Evolutionary conservation across 2,329 filamentous ascomycete genomes (phyloP), one percentile per base, ranked within the genome.

Genomic region (Endoconidiophora polonica): DNA sequence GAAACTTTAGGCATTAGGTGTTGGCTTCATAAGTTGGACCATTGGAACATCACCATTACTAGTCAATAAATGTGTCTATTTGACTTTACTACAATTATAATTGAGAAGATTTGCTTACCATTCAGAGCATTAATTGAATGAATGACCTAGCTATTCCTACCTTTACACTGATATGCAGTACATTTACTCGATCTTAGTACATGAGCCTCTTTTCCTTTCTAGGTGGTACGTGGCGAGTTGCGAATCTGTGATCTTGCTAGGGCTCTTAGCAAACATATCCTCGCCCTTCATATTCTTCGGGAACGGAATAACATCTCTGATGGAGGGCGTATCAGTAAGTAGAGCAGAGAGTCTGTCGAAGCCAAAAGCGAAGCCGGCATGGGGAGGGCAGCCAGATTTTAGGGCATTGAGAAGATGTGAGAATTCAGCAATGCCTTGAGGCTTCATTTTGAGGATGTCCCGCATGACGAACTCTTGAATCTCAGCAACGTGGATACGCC

Each of bases 261-360:
- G 91, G 55, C 84, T 85, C 57, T 77, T 79, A 2, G 94, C 86
- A 63, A 94, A 75, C 51, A 78, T 65, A 65, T 98, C 91, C 60
- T 94, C 84, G 0, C 91, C 88, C 61, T 80, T 87, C 54, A 86
- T 87, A 54, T 78, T 88, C 70, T 98, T 98, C 0, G 91, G 93
- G 60, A 98, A 98, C 0, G 88, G 88, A 63, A 98, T 95, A 1
- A 98, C 90, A 66, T 98, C 90, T 53, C 85, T 72, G 2, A 98
- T 82, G 1, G 82, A 87, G 9, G 82, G 72, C 29, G 75, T 81
- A 1, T 81, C 82, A 20, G 82, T 75, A 70, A 98, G 75, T 1
- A 94, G 68, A 0, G 90, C 82, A 38, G 91, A 72, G 45, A 98
- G 65, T 3, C 91, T 73, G 62, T 98, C 91, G 61, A 95, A 94